phyloP scores from a whole-genome alignment of 352 stramenopile species.

The Globisporangium parvum region DNA sequence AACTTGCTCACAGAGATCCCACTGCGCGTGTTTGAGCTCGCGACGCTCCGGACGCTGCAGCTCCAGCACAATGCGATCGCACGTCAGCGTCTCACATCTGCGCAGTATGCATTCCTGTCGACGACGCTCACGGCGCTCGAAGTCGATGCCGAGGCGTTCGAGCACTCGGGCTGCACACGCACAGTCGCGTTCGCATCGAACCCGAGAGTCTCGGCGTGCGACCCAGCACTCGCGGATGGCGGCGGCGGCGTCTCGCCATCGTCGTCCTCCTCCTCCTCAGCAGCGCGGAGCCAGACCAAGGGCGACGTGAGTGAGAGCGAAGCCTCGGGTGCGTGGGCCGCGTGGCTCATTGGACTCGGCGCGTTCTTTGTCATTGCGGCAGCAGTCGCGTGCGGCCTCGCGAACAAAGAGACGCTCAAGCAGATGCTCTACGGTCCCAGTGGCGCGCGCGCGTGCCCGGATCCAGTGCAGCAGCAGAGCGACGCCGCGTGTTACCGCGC shows the following conservation, averaged over 20 bases:
- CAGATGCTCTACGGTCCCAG: not conserved
- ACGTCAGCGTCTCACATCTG: constrained; percentile 8
- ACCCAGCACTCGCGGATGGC: constrained; percentile 3
- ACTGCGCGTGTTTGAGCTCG: constrained; percentile 2
- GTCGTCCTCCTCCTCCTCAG: not conserved
- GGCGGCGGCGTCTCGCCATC: not conserved
- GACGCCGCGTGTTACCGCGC: constrained; percentile 9
- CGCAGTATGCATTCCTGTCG: constrained; percentile 11
- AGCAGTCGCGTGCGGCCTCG: not conserved
- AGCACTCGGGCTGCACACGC: constrained; percentile 1
- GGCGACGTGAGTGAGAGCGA: no score
- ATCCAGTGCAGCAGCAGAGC: constrained; percentile 2
- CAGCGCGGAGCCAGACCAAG: not conserved
- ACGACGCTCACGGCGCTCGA: constrained; percentile 5
- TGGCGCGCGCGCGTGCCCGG: not conserved
- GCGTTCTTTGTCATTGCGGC: constrained; percentile 1
- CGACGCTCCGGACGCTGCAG: constrained; percentile 4
- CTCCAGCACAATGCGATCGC: constrained; percentile 9
- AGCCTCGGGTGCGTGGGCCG: not conserved
- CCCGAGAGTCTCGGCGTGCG: constrained; percentile 4
- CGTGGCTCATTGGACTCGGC: constrained; percentile 1
- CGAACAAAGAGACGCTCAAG: constrained; percentile 1
- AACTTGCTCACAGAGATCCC: constrained; percentile 10
- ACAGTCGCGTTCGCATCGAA: constrained; percentile 9
- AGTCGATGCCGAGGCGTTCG: constrained; percentile 9